Conservation (phyloP, 305 asterid genomes). For the Fraxinus xanthoxyloides region DNA sequence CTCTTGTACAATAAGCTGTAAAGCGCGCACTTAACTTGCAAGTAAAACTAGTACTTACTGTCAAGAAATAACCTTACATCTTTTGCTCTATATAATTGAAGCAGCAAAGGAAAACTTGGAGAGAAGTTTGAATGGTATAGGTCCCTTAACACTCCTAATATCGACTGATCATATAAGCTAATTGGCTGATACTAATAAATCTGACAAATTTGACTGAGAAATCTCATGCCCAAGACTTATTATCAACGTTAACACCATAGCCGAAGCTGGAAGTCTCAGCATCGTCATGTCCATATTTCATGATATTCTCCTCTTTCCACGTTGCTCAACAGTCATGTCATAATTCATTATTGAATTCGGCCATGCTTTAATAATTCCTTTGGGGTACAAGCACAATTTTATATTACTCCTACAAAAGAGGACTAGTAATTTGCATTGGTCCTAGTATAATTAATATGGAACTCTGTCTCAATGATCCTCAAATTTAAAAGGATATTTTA, state of each 20-base stretch:
- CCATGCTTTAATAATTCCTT: neutral
- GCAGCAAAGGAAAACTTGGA: neutral
- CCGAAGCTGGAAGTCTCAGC: neutral
- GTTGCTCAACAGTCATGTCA: neutral
- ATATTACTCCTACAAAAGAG: neutral
- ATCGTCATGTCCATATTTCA: neutral
- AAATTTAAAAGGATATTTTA: neutral
- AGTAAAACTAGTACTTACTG: neutral
- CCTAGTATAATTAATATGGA: neutral
- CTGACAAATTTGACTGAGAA: neutral
- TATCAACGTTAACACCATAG: neutral
- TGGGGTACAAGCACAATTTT: neutral
- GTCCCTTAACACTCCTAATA: neutral
- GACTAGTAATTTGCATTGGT: neutral
- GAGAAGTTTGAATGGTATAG: neutral
- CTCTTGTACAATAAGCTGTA: neutral
- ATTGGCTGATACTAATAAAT: neutral
- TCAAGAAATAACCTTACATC: neutral
- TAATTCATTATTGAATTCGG: neutral
- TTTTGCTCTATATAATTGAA: neutral
- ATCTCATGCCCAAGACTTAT: neutral
- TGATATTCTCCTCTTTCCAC: neutral
- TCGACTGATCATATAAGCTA: neutral
- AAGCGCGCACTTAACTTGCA: neutral
- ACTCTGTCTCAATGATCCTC: slow-evolving; percentile 1